Conservation (phyloP, 805 yeast genomes). For the Yarrowia porcina region DNA sequence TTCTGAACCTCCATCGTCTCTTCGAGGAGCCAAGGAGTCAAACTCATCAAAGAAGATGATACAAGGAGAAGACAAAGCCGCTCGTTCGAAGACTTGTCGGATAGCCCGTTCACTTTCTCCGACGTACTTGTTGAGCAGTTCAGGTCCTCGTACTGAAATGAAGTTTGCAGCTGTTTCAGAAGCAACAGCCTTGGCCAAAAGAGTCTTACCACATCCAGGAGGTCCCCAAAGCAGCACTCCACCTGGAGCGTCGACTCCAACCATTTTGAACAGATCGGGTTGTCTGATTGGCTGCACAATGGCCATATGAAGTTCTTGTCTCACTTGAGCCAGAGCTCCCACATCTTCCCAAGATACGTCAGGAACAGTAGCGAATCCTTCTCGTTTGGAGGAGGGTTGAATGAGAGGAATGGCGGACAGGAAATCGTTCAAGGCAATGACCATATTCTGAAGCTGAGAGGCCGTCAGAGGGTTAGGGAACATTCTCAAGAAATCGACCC, state of each 20-base stretch:
- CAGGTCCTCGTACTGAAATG: constrained; percentile 95
- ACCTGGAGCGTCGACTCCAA: constrained; percentile 94
- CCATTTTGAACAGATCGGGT: constrained; percentile 84
- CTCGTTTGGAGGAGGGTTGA: constrained; percentile 96
- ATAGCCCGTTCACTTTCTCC: constrained; percentile 96
- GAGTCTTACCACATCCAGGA: constrained; percentile 98
- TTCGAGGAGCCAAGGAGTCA: constrained; percentile 91
- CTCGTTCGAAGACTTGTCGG: constrained; percentile 87
- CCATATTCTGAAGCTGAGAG: constrained; percentile 70
- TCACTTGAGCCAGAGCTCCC: constrained; percentile 76
- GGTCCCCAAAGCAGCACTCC: constrained; percentile 99
- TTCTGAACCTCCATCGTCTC: constrained; percentile 85
- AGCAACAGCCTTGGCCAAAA: constrained; percentile 96
- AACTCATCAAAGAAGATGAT: constrained; percentile 93
- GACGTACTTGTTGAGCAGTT: constrained; percentile 86
- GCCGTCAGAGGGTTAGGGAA: constrained; percentile 79
- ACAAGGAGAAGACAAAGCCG: constrained; percentile 90
- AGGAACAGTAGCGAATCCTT: constrained; percentile 98
- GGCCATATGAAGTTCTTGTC: constrained; percentile 94
- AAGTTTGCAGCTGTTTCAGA: constrained; percentile 95
- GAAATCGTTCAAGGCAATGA: constrained; percentile 78
- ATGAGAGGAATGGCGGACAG: constrained; percentile 81
- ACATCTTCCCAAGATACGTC: constrained; percentile 95
- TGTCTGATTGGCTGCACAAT: constrained; percentile 93
- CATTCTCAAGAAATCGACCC: constrained; percentile 55